A percentile compares a stretch with the other conserved stretches of the same genome.
These are phyloP conservation scores for Diaporthe longicolla DNA, from an alignment of 2,329 filamentous ascomycete species.

Conservation along the genomic window DNA sequence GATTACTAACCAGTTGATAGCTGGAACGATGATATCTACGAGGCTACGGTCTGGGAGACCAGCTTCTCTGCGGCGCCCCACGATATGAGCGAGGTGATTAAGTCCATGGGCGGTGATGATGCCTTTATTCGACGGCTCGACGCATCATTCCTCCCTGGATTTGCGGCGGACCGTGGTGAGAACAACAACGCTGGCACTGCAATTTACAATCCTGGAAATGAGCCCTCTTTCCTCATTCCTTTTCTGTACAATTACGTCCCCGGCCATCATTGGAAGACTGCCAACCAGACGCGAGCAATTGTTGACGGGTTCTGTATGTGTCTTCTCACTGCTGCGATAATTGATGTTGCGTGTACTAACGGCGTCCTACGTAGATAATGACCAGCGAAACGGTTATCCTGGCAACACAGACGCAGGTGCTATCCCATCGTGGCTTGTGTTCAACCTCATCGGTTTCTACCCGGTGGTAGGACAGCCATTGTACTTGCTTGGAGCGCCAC, in stretches of 20 bases:
- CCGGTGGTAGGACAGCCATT: constrained; percentile 62
- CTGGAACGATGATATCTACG: constrained; percentile 37
- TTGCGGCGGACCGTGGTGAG: constrained; percentile 13
- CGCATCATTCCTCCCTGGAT: constrained; percentile 35
- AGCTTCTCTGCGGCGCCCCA: constrained; percentile 34
- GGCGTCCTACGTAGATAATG: constrained; percentile 47
- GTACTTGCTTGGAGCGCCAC: constrained; percentile 61
- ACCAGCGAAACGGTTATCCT: constrained; percentile 56
- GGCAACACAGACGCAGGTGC: constrained; percentile 63
- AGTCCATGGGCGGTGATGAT: constrained; percentile 38
- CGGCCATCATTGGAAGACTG: constrained; percentile 53
- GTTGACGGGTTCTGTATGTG: constrained; percentile 55
- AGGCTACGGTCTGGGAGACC: constrained; percentile 37
- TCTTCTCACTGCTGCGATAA: too few relatives aligned
- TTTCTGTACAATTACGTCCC: constrained; percentile 68
- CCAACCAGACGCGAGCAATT: constrained; percentile 52
- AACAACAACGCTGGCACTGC: constrained; percentile 36
- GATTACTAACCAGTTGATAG: background rate
- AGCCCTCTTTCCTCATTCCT: constrained; percentile 55
- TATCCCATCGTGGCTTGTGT: constrained; percentile 65
- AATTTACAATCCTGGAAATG: constrained; percentile 39
- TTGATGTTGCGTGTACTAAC: background rate
- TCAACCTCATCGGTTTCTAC: constrained; percentile 64
- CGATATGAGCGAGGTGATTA: constrained; percentile 36
- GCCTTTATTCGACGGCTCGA: constrained; percentile 36